Percentiles rank a stretch among this genome's conserved stretches.
Conservation (phyloP, 176 grass and related monocot species). For the Juncus effusus region DNA sequence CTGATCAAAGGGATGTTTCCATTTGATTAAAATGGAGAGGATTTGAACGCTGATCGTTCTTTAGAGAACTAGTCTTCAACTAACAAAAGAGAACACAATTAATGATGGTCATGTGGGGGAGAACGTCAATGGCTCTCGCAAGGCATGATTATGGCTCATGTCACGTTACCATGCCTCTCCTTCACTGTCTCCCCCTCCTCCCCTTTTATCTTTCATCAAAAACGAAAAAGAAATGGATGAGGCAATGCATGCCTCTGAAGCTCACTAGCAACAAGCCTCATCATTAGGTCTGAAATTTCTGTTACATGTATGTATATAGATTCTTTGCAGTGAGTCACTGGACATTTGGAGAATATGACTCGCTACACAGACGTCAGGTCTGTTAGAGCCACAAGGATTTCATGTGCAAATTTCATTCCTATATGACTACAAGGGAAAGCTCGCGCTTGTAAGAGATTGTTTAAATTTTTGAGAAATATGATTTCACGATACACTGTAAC, state of each 20-base stretch:
- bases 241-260: not conserved
- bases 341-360: too few relatives aligned
- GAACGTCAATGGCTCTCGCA: conserved; percentile 54
- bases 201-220: conserved; percentile 13
- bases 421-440: too few relatives aligned
- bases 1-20: not conserved
- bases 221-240: conserved; percentile 12
- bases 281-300: conserved; percentile 8
- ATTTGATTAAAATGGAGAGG: not conserved
- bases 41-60: not conserved
- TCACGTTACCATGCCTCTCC: conserved; percentile 73
- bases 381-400: too few relatives aligned
- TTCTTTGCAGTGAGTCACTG: not conserved
- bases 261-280: conserved; percentile 3
- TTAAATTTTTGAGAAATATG: too few relatives aligned
- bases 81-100: conserved; percentile 42
- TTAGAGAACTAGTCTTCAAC: not conserved
- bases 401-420: too few relatives aligned
- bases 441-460: too few relatives aligned
- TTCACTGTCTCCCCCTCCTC: conserved; percentile 26
- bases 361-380: too few relatives aligned
- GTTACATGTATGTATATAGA: not conserved
- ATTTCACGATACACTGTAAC: too few relatives aligned
- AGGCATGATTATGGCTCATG: conserved; percentile 58
- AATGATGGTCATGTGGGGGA: conserved; percentile 54